Conservation (phyloP, 768 basidiomycete genomes). For the Boletus pseudopeckii region DNA sequence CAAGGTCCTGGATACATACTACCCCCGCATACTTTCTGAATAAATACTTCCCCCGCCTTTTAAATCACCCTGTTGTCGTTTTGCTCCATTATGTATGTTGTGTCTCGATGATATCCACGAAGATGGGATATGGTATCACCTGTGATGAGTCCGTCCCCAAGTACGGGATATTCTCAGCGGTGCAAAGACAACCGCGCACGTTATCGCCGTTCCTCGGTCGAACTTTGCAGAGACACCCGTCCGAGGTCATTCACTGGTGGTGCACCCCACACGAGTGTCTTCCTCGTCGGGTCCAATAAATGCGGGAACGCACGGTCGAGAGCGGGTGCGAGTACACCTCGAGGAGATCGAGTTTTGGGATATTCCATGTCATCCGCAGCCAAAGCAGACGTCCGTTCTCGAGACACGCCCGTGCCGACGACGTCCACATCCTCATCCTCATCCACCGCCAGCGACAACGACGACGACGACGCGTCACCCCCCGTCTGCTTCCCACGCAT, state of each 20-base stretch:
- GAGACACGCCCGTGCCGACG: background rate
- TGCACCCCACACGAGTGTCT: conserved; percentile 71
- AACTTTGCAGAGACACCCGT: conserved; percentile 29
- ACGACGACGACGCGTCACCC: background rate
- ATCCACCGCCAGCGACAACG: background rate
- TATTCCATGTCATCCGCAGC: background rate
- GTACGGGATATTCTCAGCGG: background rate
- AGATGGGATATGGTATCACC: background rate
- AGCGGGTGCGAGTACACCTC: conserved; percentile 45
- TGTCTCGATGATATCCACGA: background rate
- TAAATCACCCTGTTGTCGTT: background rate
- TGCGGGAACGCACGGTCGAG: conserved; percentile 46
- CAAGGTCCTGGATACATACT: background rate
- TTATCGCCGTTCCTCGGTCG: conserved; percentile 1
- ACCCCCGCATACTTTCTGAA: background rate
- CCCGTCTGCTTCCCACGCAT: conserved; percentile 23
- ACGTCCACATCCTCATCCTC: background rate
- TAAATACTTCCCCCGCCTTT: background rate
- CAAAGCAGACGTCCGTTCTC: background rate
- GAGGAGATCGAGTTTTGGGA: background rate
- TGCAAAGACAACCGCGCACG: background rate
- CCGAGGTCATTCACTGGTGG: conserved; percentile 65
- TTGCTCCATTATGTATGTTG: background rate
- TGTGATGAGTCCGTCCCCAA: background rate
- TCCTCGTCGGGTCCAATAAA: conserved; percentile 56